Base-by-base conservation (phyloP, 106 monocot species). In the Posidonia australis region DNA sequence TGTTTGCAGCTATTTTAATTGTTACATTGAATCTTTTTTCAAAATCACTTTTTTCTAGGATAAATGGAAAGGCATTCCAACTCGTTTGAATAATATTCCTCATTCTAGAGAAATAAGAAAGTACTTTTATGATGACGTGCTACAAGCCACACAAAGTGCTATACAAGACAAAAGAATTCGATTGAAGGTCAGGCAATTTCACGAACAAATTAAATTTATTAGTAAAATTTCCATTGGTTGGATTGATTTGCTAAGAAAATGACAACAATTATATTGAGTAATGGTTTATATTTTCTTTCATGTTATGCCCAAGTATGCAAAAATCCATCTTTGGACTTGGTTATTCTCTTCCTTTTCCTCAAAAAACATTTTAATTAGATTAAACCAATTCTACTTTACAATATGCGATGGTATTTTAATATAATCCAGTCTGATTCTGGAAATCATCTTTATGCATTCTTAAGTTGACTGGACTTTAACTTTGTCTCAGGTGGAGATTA, bases 41-140 rank as follows among this genome's bases (percentile, higher is more conserved):
- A 52, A 41, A 51, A 10, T 36, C 36, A 36, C 29, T 57, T 74
- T 4, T 62, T 78, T 22, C 22, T 76, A 84, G 83, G 76, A 72
- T 63, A 78, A 74, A 14, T 96, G 90, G 86, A 81, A 90, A 64
- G 94, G 94, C 10, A 96, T 96, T 79, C 94, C 94, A 74, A 90
- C 94, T 49, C 79, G 78, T 43, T 59, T 96, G 72, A 96, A 96
- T 70, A 96, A 96, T 56, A 90, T 90, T 64, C 94, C 94, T 24
- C 94, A 96, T 74, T 96, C 94, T 21, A 84, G 79, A 72, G 94
- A 96, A 78, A 96, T 90, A 69, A 84, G 94, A 65, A 28, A 79
- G 63, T 96, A 96, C 60, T 96, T 90, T 46, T 96, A 96, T 62
- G 46, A 90, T 67, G 94, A 96, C 72, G 76, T 96, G 32, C 44